phyloP scores from a whole-genome alignment of 345 rosid genomes.

The Arabis hirsuta region DNA sequence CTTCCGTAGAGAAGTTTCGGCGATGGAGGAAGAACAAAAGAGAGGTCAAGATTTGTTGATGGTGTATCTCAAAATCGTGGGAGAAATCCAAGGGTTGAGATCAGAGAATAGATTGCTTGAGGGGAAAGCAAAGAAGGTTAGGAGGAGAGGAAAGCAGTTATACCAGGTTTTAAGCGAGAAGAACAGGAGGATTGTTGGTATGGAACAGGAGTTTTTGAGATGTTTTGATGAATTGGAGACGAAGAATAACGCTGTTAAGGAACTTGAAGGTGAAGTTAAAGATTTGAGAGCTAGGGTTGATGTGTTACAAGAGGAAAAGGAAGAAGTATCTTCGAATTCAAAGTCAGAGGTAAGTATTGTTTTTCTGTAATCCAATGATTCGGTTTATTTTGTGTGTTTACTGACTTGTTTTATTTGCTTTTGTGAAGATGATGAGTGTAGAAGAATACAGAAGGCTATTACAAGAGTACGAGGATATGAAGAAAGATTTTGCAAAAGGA shows the following conservation, averaged over 20 bases:
- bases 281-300: conserved; percentile 39
- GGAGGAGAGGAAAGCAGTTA: conserved; percentile 48
- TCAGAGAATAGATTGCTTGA: conserved; percentile 53
- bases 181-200: conserved; percentile 40
- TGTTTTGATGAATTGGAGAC: conserved; percentile 39
- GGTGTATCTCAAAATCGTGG: conserved; percentile 47
- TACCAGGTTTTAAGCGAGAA: conserved; percentile 45
- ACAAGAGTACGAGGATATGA: conserved; percentile 55
- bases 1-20: conserved; percentile 54
- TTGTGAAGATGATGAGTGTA: conserved; percentile 37
- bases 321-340: conserved; percentile 41
- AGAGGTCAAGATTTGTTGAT: conserved; percentile 47
- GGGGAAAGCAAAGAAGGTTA: conserved; percentile 56
- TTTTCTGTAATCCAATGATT: not conserved
- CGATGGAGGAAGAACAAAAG: conserved; percentile 53
- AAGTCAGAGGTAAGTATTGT: conserved; percentile 46
- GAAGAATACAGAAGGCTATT: conserved; percentile 53
- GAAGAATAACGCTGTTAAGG: conserved; percentile 41
- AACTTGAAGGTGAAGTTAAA: conserved; percentile 51
- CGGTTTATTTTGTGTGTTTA: not conserved
- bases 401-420: not conserved
- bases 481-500: conserved; percentile 52
- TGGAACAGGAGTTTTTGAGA: conserved; percentile 50
- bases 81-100: conserved; percentile 49
- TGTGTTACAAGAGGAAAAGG: conserved; percentile 53